Evolutionary conservation across 2,329 filamentous ascomycete genomes (phyloP), one percentile per base, ranked within the genome.

Genomic region (Mycogone perniciosa): DNA sequence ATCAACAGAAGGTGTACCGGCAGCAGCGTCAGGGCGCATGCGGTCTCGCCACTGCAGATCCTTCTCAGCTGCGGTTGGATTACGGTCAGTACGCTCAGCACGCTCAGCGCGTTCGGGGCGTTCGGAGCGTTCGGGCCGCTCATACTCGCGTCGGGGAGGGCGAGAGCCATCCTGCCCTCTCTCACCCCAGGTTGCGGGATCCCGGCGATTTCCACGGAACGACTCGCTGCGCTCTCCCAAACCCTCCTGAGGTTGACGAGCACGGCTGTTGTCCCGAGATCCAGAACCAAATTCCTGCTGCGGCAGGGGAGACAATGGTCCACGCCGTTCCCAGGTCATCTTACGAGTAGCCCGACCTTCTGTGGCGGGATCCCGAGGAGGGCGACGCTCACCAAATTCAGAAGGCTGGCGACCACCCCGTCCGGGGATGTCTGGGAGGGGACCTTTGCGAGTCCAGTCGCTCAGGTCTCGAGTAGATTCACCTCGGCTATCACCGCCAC

Each of bases 381-480:
- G 74, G 56, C 82, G 82, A 54, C 88, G 87, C 56, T 79, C 78
- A 51, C 71, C 75, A 62, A 79, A 80, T 52, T 77, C 77, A 42
- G 77, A 71, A 44, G 59, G 57, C 51, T 74, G 71, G 51, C 81
- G 68, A 44, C 26, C 65, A 49, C 71, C 70, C 50, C 77, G 72
- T 50, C 73, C 70, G 43, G 86, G 84, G 31, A 87, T 72, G 60
- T 90, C 87, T 55, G 88, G 84, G 49, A 95, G 81, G 56, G 92
- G 92, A 9, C 93, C 93, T 71, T 91, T 93, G 67, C 93, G 88
- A 62, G 87, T 88, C 92, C 93, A 97, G 72, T 93, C 89, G 60
- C 81, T 82, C 61, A 96, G 79, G 60, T 95, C 90, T 62, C 91
- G 86, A 55, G 78, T 79, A 55, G 72, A 74, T 48, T 95, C 90